phyloP scores from a whole-genome alignment of 495 filamentous ascomycete species.

The Talaromyces trachyspermus region DNA sequence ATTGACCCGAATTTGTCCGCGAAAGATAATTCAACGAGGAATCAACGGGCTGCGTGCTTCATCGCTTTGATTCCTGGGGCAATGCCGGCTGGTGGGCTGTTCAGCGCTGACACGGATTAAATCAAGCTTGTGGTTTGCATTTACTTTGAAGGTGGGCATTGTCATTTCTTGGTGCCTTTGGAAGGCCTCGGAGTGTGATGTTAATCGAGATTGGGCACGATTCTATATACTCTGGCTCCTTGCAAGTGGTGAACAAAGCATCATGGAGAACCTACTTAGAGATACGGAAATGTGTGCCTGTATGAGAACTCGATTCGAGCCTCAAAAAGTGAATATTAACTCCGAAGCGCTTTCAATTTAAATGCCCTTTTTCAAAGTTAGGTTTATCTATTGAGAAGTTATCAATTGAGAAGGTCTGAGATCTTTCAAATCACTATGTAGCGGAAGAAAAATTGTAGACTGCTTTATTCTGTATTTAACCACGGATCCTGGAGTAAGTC shows the following conservation, averaged over 20 bases:
- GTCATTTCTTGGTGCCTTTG: conserved; percentile 10
- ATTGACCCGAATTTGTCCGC: conserved; percentile 24
- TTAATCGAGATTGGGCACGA: too few relatives aligned
- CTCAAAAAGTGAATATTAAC: too few relatives aligned
- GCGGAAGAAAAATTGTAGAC: neutral
- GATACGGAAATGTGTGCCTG: too few relatives aligned
- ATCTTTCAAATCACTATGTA: neutral
- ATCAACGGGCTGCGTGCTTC: conserved; percentile 27
- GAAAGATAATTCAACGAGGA: conserved; percentile 10
- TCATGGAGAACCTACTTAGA: too few relatives aligned
- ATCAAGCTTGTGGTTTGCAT: conserved; percentile 31
- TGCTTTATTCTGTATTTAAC: conserved; percentile 18
- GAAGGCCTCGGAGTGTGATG: too few relatives aligned
- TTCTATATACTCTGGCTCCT: too few relatives aligned
- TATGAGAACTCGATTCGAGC: too few relatives aligned
- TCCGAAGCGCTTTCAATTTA: too few relatives aligned
- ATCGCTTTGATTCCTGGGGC: conserved; percentile 30
- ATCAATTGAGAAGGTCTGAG: neutral
- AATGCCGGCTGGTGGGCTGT: conserved; percentile 31
- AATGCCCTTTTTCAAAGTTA: too few relatives aligned
- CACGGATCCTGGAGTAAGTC: conserved; percentile 36
- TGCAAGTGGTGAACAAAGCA: too few relatives aligned
- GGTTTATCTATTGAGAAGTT: too few relatives aligned
- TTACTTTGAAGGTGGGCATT: conserved; percentile 26
- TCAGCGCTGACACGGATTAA: conserved; percentile 22